Conservation (phyloP, 2,329 filamentous ascomycete species). For the Nigrospora oryzae region DNA sequence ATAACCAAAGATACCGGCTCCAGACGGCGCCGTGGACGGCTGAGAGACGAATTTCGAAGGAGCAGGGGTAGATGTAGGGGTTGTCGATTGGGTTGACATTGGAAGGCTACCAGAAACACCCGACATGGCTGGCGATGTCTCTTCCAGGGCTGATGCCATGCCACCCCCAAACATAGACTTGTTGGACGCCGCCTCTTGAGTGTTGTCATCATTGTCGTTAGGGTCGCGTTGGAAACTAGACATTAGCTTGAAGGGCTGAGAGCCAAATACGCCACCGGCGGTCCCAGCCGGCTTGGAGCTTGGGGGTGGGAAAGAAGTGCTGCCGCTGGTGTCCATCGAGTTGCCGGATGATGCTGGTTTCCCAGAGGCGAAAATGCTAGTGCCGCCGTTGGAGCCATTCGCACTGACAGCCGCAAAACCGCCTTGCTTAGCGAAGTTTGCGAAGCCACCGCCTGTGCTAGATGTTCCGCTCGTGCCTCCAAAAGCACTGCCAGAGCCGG, state of each 20-base stretch:
- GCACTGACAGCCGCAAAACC: slow-evolving; percentile 44
- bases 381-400: slow-evolving; percentile 20
- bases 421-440: slow-evolving; percentile 43
- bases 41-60: slow-evolving; percentile 34
- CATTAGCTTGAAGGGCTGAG: slow-evolving; percentile 56
- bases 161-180: slow-evolving; percentile 50
- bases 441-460: slow-evolving; percentile 13
- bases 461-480: slow-evolving; percentile 5
- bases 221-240: slow-evolving; percentile 61
- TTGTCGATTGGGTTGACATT: slow-evolving; percentile 26
- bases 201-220: slow-evolving; percentile 48
- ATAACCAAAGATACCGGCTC: slow-evolving; percentile 25
- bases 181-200: slow-evolving; percentile 29
- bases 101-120: too few relatives aligned
- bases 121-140: slow-evolving; percentile 19
- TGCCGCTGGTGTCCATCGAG: slow-evolving; percentile 22
- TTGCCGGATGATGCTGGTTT: slow-evolving; percentile 23
- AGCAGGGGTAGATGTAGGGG: slow-evolving; percentile 44
- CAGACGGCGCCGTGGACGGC: slow-evolving; percentile 22
- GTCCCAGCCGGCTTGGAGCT: slow-evolving; percentile 25
- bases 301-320: slow-evolving; percentile 28
- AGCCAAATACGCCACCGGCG: slow-evolving; percentile 29
- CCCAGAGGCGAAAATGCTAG: slow-evolving; percentile 29
- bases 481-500: slow-evolving; percentile 9
- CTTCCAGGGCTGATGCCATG: slow-evolving; percentile 51